Base-by-base conservation (phyloP, 345 rosid species). In the Aethionema arabicum region DNA sequence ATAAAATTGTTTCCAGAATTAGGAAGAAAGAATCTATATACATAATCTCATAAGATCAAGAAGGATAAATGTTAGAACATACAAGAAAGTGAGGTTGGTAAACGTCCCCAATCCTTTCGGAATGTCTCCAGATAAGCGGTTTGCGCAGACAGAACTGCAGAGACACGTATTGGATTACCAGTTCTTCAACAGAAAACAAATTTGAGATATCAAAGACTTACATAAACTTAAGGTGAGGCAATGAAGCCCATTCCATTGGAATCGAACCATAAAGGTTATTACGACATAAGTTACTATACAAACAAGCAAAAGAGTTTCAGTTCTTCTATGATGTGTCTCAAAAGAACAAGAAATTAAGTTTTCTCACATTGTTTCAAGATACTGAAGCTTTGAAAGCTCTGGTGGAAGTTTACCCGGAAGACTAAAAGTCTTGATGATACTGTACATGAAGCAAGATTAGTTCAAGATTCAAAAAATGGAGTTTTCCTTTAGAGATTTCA, bases 331-430 rank as follows among this genome's bases (percentile, higher is more conserved):
- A 69, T 37, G 47, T 37, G 39, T 56, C 49, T 6, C n/a, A 0
- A 3, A 40, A 63, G 38, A 41, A 6, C 40, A 21, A 63, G 32
- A 55, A 48, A 4, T 14, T 8, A 10, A 45, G 21, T 7, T 32
- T 14, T 45, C 86, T 82, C 69, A 87, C 96, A 87, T 74, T 8
- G 5, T 11, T 59, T 74, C 52, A 54, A 91, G 80, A 60, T 74
- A 72, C 8, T 70, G 80, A 67, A 91, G 93, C 74, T 65, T 68
- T 5, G 77, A 68, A 14, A 88, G 60, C 58, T 84, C 78, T 48
- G 85, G 76, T 38, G 95, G 90, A 16, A 88, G 90, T 51, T 61
- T 67, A 51, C 98, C 98, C 0, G 87, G 76, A 63, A 91, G 96
- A 58, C 65, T 88, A 48, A 56, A 67, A 40, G 48, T 60, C 78